A percentile compares a stretch with the other conserved stretches of the same genome.
Conservation (phyloP, 305 asterid species). For the Fraxinus sp. region DNA sequence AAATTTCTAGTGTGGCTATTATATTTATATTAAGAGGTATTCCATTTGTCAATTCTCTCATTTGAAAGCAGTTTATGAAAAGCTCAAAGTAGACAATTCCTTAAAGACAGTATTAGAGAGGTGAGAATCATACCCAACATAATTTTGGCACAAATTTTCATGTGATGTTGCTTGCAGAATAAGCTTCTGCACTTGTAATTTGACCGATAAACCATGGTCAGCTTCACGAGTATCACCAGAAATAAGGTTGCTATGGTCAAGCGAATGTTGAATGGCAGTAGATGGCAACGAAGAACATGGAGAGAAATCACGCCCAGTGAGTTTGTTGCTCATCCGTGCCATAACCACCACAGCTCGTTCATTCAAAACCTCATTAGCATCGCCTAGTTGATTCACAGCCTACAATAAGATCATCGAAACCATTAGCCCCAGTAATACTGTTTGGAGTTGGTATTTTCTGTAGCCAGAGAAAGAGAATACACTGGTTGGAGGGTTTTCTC, state of each 20-base stretch:
- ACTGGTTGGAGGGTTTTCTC: not conserved
- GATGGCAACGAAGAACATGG: constrained; percentile 53
- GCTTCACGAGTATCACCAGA: constrained; percentile 80
- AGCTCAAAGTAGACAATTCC: not conserved
- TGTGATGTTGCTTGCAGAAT: constrained; percentile 85
- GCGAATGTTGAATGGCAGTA: constrained; percentile 53
- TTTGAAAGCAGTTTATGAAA: no score
- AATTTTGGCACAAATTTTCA: constrained; percentile 95
- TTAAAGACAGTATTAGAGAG: not conserved
- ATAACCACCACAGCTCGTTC: constrained; percentile 93
- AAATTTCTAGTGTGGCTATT: not conserved
- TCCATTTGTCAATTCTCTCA: not conserved
- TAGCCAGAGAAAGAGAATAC: not conserved
- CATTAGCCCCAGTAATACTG: constrained; percentile 8
- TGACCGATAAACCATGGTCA: constrained; percentile 95
- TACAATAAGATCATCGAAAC: constrained; percentile 27
- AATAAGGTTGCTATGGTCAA: constrained; percentile 62
- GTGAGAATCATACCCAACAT: constrained; percentile 71
- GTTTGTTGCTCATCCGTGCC: constrained; percentile 97
- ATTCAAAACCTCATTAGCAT: constrained; percentile 94
- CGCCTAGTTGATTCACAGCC: constrained; percentile 97
- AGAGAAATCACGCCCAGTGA: constrained; percentile 90
- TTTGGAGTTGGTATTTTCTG: not conserved
- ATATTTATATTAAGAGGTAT: not conserved
- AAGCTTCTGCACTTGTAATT: constrained; percentile 91